phyloP scores from a whole-genome alignment of 495 filamentous ascomycete genomes.

The Trichoderma parareesei region DNA sequence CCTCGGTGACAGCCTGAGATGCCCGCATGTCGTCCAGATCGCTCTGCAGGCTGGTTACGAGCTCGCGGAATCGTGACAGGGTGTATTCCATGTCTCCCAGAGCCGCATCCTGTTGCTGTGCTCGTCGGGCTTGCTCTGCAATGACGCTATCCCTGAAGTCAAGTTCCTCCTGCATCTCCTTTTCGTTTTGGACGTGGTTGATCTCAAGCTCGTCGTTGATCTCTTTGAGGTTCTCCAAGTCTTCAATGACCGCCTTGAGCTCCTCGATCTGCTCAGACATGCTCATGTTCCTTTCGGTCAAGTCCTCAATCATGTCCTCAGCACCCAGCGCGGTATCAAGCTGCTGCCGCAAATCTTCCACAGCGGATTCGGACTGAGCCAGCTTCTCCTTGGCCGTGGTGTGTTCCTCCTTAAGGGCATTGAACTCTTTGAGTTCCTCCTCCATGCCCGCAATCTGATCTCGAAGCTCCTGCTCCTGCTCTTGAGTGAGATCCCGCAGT shows the following conservation, averaged over 20 bases:
- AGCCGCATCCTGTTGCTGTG: constrained; percentile 58
- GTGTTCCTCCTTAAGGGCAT: constrained; percentile 61
- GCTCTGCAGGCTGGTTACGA: constrained; percentile 76
- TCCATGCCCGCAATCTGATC: constrained; percentile 71
- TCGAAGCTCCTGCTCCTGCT: constrained; percentile 72
- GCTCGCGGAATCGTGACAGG: constrained; percentile 73
- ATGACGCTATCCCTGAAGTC: constrained; percentile 73
- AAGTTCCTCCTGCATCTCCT: constrained; percentile 88
- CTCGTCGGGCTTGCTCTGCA: constrained; percentile 61
- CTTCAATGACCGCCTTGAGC: constrained; percentile 69
- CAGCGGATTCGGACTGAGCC: constrained; percentile 59
- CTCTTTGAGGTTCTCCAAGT: constrained; percentile 80
- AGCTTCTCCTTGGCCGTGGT: constrained; percentile 63
- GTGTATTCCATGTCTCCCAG: constrained; percentile 88
- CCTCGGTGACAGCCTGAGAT: constrained; percentile 84
- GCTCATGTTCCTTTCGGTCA: constrained; percentile 74
- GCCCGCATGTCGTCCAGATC: constrained; percentile 88
- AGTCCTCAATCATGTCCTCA: constrained; percentile 88
- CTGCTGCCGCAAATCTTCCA: constrained; percentile 84
- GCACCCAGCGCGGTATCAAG: constrained; percentile 79
- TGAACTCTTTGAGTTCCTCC: constrained; percentile 67
- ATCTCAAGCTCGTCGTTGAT: constrained; percentile 90
- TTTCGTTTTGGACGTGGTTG: constrained; percentile 86
- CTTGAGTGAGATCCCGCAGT: constrained; percentile 76
- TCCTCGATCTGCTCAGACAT: constrained; percentile 78